These are phyloP conservation scores for Angomonas desouzai DNA, from an alignment of 208 protist species.

Conservation along the genomic window DNA sequence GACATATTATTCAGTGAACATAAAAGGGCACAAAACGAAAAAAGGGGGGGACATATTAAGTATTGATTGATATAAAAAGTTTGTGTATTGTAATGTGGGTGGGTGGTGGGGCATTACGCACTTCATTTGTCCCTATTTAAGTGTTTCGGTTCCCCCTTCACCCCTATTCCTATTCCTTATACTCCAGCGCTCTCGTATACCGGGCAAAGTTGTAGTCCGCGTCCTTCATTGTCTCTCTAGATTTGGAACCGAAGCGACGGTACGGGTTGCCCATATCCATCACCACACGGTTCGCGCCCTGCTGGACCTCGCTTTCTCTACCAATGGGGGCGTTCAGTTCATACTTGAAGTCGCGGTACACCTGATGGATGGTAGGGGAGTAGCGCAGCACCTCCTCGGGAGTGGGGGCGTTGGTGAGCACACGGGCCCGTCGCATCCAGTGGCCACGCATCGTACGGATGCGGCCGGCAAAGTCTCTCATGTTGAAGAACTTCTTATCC, in stretches of 20 bases:
- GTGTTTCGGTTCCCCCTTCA: constrained; percentile 1
- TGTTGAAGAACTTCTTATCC: constrained; percentile 89
- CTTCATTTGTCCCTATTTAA: background rate
- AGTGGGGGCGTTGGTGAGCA: constrained; percentile 80
- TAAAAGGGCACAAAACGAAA: background rate
- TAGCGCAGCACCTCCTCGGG: constrained; percentile 85
- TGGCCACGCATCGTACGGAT: constrained; percentile 90
- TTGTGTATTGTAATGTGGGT: background rate
- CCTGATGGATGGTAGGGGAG: constrained; percentile 86
- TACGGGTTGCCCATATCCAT: constrained; percentile 84
- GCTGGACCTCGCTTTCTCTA: constrained; percentile 80
- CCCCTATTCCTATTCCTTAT: constrained; percentile 28
- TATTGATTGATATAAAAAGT: too few species aligned
- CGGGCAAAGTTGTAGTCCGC: constrained; percentile 79
- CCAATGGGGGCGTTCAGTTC: constrained; percentile 84
- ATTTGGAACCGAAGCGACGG: constrained; percentile 35
- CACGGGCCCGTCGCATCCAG: constrained; percentile 70
- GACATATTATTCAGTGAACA: too few species aligned
- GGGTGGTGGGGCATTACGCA: too few species aligned
- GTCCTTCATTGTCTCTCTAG: constrained; percentile 65
- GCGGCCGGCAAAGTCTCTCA: constrained; percentile 84
- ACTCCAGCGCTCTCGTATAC: constrained; percentile 60
- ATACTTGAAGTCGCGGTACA: constrained; percentile 86
- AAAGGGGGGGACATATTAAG: background rate
- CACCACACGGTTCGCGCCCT: constrained; percentile 70